phyloP scores from a whole-genome alignment of 352 stramenopile species.

The Globisporangium cylindrosporum region DNA sequence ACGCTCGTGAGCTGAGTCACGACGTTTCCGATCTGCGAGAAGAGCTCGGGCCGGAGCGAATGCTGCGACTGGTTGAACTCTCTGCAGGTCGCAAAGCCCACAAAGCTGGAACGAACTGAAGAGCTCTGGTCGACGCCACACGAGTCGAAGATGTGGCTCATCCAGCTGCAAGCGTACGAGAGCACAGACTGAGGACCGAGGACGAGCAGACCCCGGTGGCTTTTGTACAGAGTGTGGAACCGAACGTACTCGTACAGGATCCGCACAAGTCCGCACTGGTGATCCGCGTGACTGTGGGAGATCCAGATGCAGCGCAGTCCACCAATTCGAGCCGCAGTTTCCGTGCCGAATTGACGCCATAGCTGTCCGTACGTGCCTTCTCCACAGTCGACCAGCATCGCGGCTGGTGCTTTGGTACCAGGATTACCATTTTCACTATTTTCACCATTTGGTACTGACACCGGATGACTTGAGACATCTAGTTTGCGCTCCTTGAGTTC shows the following conservation, averaged over 20 bases:
- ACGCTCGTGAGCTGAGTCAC: conserved; percentile 52
- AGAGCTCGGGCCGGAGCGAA: conserved; percentile 24
- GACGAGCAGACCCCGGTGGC: conserved; percentile 30
- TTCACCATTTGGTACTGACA: not conserved
- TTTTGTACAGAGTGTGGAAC: conserved; percentile 17
- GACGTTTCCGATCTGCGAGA: conserved; percentile 29
- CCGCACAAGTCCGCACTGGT: conserved; percentile 94
- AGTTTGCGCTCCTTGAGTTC: conserved; percentile 29
- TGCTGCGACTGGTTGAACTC: conserved; percentile 49
- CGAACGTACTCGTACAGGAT: conserved; percentile 73
- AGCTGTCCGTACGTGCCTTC: conserved; percentile 95
- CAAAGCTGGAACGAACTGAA: not conserved
- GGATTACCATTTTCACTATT: not conserved
- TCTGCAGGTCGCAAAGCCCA: conserved; percentile 41
- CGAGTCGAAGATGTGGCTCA: conserved; percentile 21
- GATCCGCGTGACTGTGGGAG: conserved; percentile 96
- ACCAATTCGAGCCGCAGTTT: conserved; percentile 38
- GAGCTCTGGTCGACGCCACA: not conserved
- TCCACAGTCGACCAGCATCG: conserved; percentile 93
- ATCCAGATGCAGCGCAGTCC: conserved; percentile 93
- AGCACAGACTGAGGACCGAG: conserved; percentile 56
- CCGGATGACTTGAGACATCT: not conserved
- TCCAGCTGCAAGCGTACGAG: conserved; percentile 51
- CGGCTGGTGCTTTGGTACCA: conserved; percentile 11
- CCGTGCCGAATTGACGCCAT: conserved; percentile 46